phyloP scores from a whole-genome alignment of 1,284 basidiomycete genomes.

The Ganoderma meredithae region DNA sequence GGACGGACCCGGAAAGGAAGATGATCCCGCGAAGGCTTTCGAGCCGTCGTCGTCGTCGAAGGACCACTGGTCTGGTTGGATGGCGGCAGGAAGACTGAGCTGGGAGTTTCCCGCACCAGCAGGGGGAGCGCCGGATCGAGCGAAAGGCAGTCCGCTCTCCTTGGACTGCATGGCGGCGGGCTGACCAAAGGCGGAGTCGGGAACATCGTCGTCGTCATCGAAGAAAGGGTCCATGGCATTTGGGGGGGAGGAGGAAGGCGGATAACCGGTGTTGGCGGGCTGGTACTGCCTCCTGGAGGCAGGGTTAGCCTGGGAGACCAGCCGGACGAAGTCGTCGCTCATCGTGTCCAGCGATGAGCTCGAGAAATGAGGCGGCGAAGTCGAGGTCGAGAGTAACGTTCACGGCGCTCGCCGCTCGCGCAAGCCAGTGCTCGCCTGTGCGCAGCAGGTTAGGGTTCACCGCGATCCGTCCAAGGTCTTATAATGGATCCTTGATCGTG shows the following conservation, averaged over 20 bases:
- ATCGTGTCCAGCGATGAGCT: constrained; percentile 48
- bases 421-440: constrained; percentile 1
- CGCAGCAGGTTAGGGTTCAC: constrained; percentile 10
- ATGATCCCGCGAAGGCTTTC: constrained; percentile 52
- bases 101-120: constrained; percentile 63
- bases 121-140: constrained; percentile 62
- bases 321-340: constrained; percentile 77
- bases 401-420: not conserved
- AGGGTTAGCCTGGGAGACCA: constrained; percentile 78
- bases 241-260: constrained; percentile 50
- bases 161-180: constrained; percentile 70
- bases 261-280: constrained; percentile 64
- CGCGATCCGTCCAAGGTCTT: not conserved
- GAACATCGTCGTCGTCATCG: constrained; percentile 71
- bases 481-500: not conserved
- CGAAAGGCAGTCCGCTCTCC: constrained; percentile 72
- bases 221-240: constrained; percentile 77
- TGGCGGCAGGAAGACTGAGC: constrained; percentile 48
- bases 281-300: constrained; percentile 63
- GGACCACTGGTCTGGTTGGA: constrained; percentile 69
- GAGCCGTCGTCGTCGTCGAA: constrained; percentile 62
- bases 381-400: constrained; percentile 15
- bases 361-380: constrained; percentile 17
- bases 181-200: constrained; percentile 69
- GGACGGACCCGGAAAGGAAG: constrained; percentile 46